These are phyloP conservation scores for Sugiyamaella castrensis DNA, from an alignment of 1,139 yeast species.

Conservation along the genomic window DNA sequence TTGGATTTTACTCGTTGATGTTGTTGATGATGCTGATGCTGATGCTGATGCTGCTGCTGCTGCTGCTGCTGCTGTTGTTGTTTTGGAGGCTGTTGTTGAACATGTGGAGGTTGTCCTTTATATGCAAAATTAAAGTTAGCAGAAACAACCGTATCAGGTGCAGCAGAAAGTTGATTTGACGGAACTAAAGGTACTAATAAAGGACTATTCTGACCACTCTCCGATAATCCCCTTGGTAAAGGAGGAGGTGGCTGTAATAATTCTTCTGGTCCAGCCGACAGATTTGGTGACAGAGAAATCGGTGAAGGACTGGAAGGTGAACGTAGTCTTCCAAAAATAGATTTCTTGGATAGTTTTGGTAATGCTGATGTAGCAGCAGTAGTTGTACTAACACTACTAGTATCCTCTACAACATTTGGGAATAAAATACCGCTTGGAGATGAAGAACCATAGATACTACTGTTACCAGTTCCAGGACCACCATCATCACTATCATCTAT, in stretches of 20 bases:
- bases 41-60: not conserved
- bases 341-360: slow-evolving; percentile 18
- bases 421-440: slow-evolving; percentile 6
- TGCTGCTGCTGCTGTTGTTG: slow-evolving; percentile 23
- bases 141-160: slow-evolving; percentile 35
- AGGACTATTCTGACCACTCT: slow-evolving; percentile 35
- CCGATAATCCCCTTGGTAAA: slow-evolving; percentile 19
- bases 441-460: slow-evolving; percentile 1
- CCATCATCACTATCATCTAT: slow-evolving; percentile 6
- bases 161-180: not conserved
- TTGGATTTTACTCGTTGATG: not conserved
- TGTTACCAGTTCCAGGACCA: slow-evolving; percentile 2
- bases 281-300: slow-evolving; percentile 15
- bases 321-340: slow-evolving; percentile 38
- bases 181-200: not conserved
- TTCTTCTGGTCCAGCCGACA: slow-evolving; percentile 3
- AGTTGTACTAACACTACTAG: no score
- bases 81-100: slow-evolving; percentile 1
- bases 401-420: not conserved
- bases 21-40: not conserved
- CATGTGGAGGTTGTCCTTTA: slow-evolving; percentile 56
- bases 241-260: slow-evolving; percentile 31
- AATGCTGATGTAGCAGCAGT: not conserved
- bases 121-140: slow-evolving; percentile 43
- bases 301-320: slow-evolving; percentile 40